phyloP scores from a whole-genome alignment of 176 grass and related monocot species.

The Poa annua region DNA sequence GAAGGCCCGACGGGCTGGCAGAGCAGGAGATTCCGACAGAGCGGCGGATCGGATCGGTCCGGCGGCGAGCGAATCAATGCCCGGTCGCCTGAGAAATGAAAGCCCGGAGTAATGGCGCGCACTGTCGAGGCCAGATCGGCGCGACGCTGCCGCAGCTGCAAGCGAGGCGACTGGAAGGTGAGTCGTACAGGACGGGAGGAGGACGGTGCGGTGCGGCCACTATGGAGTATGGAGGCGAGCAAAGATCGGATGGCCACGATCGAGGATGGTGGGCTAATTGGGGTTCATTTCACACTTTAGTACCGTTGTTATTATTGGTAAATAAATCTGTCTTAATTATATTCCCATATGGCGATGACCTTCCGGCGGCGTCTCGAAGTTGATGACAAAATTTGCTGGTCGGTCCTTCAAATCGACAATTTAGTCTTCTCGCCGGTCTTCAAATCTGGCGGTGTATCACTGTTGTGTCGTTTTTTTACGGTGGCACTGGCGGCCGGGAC shows the following conservation, averaged over 20 bases:
- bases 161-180: constrained; percentile 5
- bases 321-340: too few species aligned
- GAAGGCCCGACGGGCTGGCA: neutral
- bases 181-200: neutral
- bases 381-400: too few species aligned
- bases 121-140: neutral
- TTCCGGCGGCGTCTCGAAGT: too few species aligned
- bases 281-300: too few species aligned
- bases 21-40: constrained; percentile 8
- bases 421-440: too few species aligned
- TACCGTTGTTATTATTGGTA: too few species aligned
- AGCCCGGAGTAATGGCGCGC: neutral
- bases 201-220: neutral
- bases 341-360: too few species aligned
- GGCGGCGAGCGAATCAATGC: neutral
- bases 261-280: neutral
- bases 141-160: neutral
- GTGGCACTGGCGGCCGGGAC: too few species aligned
- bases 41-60: constrained; percentile 22
- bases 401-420: too few species aligned
- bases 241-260: neutral
- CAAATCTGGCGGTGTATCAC: too few species aligned
- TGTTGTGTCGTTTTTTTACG: too few species aligned
- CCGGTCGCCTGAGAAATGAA: constrained; percentile 16
- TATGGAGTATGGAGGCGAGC: neutral